Evolutionary conservation across 176 grass and related monocot genomes (phyloP).

Genomic region (Alloteropsis semialata): DNA sequence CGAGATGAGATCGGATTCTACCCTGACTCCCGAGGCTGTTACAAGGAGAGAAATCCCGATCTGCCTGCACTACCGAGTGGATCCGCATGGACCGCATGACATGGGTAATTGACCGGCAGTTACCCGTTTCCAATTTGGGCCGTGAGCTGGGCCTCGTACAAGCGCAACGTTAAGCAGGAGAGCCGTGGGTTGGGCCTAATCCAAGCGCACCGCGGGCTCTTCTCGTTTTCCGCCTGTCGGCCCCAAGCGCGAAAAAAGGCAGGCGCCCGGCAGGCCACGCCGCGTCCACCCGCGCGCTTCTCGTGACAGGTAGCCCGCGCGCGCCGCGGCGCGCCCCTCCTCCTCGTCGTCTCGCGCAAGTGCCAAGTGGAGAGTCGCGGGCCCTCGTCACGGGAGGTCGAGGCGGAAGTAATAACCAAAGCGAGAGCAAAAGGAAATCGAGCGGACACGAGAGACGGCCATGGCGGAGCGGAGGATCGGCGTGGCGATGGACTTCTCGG

Average conservation of each 20-base stretch:
- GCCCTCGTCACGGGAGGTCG: not conserved
- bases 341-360: not conserved
- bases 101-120: too few species aligned
- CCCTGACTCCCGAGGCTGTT: too few species aligned
- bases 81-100: too few species aligned
- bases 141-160: too few species aligned
- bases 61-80: too few species aligned
- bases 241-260: too few species aligned
- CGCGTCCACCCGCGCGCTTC: not conserved
- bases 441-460: not conserved
- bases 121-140: too few species aligned
- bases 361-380: not conserved
- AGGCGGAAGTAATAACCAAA: not conserved
- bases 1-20: too few species aligned
- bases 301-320: not conserved
- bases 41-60: too few species aligned
- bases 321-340: not conserved
- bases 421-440: not conserved
- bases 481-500: conserved; percentile 77
- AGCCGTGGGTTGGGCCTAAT: not conserved
- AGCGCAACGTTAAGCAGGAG: too few species aligned
- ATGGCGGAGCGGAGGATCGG: conserved; percentile 60
- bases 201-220: not conserved
- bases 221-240: too few species aligned
- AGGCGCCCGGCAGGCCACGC: not conserved